Evolutionary conservation across 106 monocot genomes (phyloP).

Genomic region (Apostasia ramifera): DNA sequence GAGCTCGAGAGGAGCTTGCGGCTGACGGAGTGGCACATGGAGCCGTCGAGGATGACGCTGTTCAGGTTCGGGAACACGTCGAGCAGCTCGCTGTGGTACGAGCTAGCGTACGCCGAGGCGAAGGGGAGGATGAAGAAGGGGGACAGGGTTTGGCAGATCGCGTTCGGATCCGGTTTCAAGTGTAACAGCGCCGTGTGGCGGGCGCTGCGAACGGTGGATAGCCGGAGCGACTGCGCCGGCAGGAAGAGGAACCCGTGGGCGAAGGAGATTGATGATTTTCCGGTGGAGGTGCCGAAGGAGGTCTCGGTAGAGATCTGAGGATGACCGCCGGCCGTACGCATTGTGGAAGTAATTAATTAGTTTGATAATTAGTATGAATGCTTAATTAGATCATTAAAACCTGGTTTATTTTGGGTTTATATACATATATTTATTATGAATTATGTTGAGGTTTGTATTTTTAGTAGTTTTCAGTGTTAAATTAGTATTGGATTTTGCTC

Average conservation of each 20-base stretch:
- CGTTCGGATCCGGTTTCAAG: conserved; percentile 11
- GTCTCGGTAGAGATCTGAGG: neutral
- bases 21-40: conserved; percentile 7
- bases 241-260: neutral
- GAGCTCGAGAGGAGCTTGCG: conserved; percentile 25
- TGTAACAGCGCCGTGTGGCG: conserved; percentile 13
- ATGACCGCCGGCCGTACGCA: no score
- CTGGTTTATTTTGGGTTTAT: no score
- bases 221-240: neutral
- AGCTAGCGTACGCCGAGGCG: conserved; percentile 9
- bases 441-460: no score
- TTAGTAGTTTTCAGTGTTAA: no score
- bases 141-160: conserved; percentile 15
- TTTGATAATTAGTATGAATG: no score
- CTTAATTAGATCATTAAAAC: no score
- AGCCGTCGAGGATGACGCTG: conserved; percentile 21
- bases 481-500: no score
- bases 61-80: conserved; percentile 15
- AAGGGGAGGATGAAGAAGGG: conserved; percentile 6
- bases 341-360: no score
- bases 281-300: conserved; percentile 2
- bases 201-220: conserved; percentile 1
- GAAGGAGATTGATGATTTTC: conserved; percentile 4
- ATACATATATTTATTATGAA: no score
- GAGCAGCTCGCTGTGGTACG: conserved; percentile 18